Conservation (phyloP, 805 yeast species). For the Saccharomycopsis sp. region DNA sequence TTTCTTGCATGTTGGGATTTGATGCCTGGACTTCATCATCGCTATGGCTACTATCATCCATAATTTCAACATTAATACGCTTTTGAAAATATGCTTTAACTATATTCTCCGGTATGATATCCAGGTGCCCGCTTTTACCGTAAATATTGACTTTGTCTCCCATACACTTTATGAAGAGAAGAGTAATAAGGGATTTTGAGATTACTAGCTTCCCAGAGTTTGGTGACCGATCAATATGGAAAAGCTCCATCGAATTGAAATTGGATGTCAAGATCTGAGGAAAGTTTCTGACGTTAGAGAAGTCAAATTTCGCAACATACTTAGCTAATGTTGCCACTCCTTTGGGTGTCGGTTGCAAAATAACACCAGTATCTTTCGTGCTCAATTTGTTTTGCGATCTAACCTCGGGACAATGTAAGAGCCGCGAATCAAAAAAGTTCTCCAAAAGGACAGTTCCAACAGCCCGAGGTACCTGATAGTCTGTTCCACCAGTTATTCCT, state of each 20-base stretch:
- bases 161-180: conserved; percentile 55
- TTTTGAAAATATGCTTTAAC: not conserved
- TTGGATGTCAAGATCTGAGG: conserved; percentile 47
- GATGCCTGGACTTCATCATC: not conserved
- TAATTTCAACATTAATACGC: not conserved
- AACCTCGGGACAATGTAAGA: conserved; percentile 70
- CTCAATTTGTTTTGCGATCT: conserved; percentile 51
- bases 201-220: conserved; percentile 51
- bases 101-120: conserved; percentile 32
- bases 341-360: conserved; percentile 84
- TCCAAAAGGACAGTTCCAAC: conserved; percentile 42
- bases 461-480: conserved; percentile 51
- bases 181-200: conserved; percentile 56
- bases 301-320: conserved; percentile 48
- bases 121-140: conserved; percentile 50
- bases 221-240: conserved; percentile 58
- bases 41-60: not conserved
- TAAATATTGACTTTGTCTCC: conserved; percentile 68
- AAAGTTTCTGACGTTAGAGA: too few species aligned
- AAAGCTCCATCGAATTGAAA: conserved; percentile 66
- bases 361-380: conserved; percentile 25
- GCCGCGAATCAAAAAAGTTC: conserved; percentile 51
- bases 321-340: conserved; percentile 67
- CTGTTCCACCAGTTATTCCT: conserved; percentile 43
- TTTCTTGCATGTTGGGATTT: not conserved